phyloP scores from a whole-genome alignment of 345 rosid species.

The Kandelia obovata region DNA sequence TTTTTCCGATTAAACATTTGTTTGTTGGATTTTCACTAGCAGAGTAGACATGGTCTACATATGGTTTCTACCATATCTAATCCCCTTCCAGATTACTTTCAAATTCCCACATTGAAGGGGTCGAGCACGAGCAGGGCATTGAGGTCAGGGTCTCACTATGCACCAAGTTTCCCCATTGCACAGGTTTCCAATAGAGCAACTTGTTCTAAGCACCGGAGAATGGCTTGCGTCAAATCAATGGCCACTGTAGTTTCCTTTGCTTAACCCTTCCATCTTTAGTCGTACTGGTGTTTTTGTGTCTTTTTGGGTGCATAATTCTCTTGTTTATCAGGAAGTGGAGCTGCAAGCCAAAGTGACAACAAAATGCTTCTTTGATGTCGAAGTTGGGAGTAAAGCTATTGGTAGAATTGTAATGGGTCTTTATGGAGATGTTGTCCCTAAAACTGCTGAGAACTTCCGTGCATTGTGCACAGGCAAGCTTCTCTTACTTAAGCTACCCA shows the following conservation, averaged over 20 bases:
- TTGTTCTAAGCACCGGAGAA: slow-evolving; percentile 37
- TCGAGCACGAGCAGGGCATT: slow-evolving; percentile 36
- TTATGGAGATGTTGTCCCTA: slow-evolving; percentile 77
- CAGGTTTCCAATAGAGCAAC: slow-evolving; percentile 34
- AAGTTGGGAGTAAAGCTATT: slow-evolving; percentile 65
- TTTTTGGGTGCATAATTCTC: background rate
- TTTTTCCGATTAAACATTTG: background rate
- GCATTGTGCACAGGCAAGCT: slow-evolving; percentile 73
- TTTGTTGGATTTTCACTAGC: slow-evolving; percentile 1
- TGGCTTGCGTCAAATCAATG: slow-evolving; percentile 45
- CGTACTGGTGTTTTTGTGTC: background rate
- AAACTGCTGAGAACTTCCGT: slow-evolving; percentile 83
- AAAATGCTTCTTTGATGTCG: slow-evolving; percentile 84
- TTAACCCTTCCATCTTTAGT: background rate
- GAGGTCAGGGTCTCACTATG: slow-evolving; percentile 49
- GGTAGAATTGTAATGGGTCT: slow-evolving; percentile 89
- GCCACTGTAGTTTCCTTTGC: slow-evolving; percentile 35
- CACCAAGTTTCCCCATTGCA: slow-evolving; percentile 31
- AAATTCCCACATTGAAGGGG: slow-evolving; percentile 20
- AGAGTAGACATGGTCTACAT: slow-evolving; percentile 32
- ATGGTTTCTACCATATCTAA: slow-evolving; percentile 18
- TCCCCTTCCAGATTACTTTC: slow-evolving; percentile 25
- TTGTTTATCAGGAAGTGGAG: slow-evolving; percentile 49
- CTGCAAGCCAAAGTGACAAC: slow-evolving; percentile 75
- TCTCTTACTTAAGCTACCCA: slow-evolving; percentile 7